A percentile compares a stretch with the other conserved stretches of the same genome.
These are phyloP conservation scores for Elsinoe batatas DNA, from an alignment of 2,329 filamentous ascomycete species.

Conservation along the genomic window DNA sequence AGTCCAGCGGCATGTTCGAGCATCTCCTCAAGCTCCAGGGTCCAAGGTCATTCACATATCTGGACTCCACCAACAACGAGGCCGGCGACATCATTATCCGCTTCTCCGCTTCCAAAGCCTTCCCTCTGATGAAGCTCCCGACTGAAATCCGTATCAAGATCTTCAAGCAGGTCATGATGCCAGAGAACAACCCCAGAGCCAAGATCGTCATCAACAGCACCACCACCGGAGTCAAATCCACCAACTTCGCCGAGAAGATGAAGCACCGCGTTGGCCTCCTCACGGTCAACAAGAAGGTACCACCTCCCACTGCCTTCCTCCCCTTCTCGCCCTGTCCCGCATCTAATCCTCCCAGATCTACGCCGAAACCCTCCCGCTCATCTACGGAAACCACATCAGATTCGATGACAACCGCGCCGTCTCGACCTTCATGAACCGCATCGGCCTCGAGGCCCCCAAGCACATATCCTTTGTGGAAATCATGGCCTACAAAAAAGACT, in stretches of 20 bases:
- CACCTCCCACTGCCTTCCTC: background rate
- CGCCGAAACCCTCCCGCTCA: conserved; percentile 22
- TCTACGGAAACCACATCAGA: conserved; percentile 25
- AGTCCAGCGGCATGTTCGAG: conserved; percentile 19
- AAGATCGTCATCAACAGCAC: conserved; percentile 26
- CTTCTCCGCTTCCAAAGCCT: conserved; percentile 26
- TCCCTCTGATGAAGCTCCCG: conserved; percentile 26
- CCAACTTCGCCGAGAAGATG: conserved; percentile 23
- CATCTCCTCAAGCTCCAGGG: conserved; percentile 26
- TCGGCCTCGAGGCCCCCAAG: conserved; percentile 18
- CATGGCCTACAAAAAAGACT: conserved; percentile 23
- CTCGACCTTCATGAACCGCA: conserved; percentile 25
- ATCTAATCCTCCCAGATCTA: conserved; percentile 19
- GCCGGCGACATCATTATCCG: conserved; percentile 27
- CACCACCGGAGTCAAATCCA: conserved; percentile 23
- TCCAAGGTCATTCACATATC: conserved; percentile 25
- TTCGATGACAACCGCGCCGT: conserved; percentile 26
- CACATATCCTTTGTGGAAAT: conserved; percentile 22
- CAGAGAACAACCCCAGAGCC: conserved; percentile 18
- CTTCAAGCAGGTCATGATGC: conserved; percentile 24
- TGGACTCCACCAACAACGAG: conserved; percentile 26
- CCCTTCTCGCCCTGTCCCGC: background rate
- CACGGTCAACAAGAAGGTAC: conserved; percentile 25
- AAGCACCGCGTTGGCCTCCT: conserved; percentile 27
- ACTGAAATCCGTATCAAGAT: conserved; percentile 23